These are phyloP conservation scores for Epichloe coenophiala DNA, from an alignment of 2,329 filamentous ascomycete genomes.

Conservation along the genomic window DNA sequence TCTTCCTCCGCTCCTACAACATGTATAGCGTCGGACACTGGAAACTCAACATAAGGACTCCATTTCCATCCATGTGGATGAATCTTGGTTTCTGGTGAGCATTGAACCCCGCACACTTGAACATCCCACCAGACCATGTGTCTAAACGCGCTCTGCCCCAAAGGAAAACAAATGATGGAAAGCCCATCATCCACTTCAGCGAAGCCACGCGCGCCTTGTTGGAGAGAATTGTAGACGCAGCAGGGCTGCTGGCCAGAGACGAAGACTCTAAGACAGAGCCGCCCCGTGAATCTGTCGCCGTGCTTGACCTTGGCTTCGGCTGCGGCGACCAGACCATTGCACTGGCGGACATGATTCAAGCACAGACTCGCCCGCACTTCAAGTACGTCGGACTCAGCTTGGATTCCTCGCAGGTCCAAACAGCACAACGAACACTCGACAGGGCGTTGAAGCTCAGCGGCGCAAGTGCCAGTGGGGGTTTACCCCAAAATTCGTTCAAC, in stretches of 20 bases:
- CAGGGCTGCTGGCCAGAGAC: constrained; percentile 22
- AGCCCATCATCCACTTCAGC: constrained; percentile 23
- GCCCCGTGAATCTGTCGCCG: constrained; percentile 12
- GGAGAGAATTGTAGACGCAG: constrained; percentile 28
- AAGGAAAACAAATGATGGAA: constrained; percentile 18
- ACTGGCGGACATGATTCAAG: constrained; percentile 19
- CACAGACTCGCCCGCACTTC: constrained; percentile 15
- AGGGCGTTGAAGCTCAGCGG: constrained; percentile 11
- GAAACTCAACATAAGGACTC: constrained; percentile 36
- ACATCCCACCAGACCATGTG: background rate
- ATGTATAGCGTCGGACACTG: constrained; percentile 41
- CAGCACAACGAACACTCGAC: constrained; percentile 19
- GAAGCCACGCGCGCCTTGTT: constrained; percentile 37
- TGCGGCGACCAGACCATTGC: constrained; percentile 44
- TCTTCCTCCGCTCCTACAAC: constrained; percentile 15
- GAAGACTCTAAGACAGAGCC: background rate
- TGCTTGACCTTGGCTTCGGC: constrained; percentile 44
- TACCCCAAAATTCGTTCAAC: constrained; percentile 10
- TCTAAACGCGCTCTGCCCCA: background rate
- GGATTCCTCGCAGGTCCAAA: constrained; percentile 28
- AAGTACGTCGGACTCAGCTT: constrained; percentile 41
- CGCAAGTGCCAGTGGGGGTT: too few species aligned
- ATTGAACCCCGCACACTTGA: background rate
- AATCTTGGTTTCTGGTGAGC: constrained; percentile 48
- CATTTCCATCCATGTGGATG: constrained; percentile 45